Percentiles rank a stretch among this genome's conserved stretches.
Conservation (phyloP, 1,139 yeast species). For the Geotrichum candidum region DNA sequence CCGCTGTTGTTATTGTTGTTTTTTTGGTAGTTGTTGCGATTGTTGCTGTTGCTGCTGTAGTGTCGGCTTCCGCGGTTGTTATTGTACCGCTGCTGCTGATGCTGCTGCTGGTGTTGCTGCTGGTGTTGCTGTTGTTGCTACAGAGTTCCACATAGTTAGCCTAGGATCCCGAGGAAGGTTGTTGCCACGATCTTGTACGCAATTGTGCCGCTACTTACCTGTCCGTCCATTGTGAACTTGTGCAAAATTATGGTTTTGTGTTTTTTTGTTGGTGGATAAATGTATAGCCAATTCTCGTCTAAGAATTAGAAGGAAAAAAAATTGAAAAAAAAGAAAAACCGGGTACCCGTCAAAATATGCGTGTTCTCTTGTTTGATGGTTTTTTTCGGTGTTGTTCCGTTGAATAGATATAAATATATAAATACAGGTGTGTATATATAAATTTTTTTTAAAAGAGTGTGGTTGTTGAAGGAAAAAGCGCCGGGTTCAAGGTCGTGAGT, state of each 20-base stretch:
- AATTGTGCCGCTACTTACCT: background rate
- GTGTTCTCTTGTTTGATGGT: too few species aligned
- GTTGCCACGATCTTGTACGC: background rate
- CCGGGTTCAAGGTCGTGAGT: too few species aligned
- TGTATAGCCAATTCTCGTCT: too few species aligned
- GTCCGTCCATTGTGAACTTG: background rate
- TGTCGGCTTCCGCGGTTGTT: background rate
- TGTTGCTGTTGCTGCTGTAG: constrained; percentile 7
- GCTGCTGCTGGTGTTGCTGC: constrained; percentile 7
- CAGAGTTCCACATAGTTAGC: background rate
- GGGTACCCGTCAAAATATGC: too few species aligned
- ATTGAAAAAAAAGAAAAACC: too few species aligned
- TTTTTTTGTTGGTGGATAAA: background rate
- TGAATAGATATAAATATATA: too few species aligned
- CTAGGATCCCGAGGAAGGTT: background rate
- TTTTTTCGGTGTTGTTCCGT: too few species aligned
- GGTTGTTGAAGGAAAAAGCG: too few species aligned
- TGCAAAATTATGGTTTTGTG: too few species aligned
- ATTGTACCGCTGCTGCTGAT: constrained; percentile 6
- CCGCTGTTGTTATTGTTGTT: constrained; percentile 12
- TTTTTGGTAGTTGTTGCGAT: background rate
- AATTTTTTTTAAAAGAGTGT: too few species aligned
- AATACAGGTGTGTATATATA: too few species aligned
- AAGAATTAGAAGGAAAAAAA: too few species aligned
- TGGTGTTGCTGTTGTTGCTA: background rate